Percentiles rank a stretch among this genome's conserved stretches.
Conservation (phyloP, 1,139 yeast genomes). For the Sugiyamaella castrensis region DNA sequence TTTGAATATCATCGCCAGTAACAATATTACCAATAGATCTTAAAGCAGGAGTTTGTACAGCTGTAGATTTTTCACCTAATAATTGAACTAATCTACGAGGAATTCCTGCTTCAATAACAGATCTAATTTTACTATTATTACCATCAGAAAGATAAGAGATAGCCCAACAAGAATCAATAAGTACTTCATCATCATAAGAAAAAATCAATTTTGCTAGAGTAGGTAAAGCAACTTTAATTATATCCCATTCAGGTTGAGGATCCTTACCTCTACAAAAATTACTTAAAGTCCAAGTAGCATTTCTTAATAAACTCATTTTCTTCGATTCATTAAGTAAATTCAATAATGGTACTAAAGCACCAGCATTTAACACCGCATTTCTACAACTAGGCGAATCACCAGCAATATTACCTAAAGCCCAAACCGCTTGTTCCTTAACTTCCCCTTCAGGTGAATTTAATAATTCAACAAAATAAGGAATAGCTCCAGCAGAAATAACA, state of each 20-base stretch:
- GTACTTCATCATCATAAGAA: constrained; percentile 86
- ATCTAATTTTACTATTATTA: constrained; percentile 87
- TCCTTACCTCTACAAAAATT: constrained; percentile 94
- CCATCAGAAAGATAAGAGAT: constrained; percentile 94
- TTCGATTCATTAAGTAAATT: constrained; percentile 74
- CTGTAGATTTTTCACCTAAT: constrained; percentile 73
- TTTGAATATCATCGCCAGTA: constrained; percentile 93
- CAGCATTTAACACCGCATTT: constrained; percentile 78
- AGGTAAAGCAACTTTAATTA: constrained; percentile 85
- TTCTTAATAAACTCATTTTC: constrained; percentile 77
- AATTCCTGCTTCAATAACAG: constrained; percentile 93
- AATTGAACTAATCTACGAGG: constrained; percentile 92
- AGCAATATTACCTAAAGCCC: constrained; percentile 99
- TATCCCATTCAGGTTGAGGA: constrained; percentile 94
- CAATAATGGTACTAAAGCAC: constrained; percentile 88
- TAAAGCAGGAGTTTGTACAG: constrained; percentile 94
- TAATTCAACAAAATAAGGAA: constrained; percentile 82
- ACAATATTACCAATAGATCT: constrained; percentile 98
- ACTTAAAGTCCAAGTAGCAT: constrained; percentile 97
- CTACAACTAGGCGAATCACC: constrained; percentile 91
- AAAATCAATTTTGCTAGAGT: constrained; percentile 87
- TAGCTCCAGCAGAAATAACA: constrained; percentile 92
- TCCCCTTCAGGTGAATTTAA: constrained; percentile 79
- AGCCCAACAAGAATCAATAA: constrained; percentile 99
- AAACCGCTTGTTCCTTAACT: constrained; percentile 96